Percentiles rank a stretch among this genome's conserved stretches.
phyloP scores from a whole-genome alignment of 164 flowering plant genomes.

The Tinospora cordifolia region DNA sequence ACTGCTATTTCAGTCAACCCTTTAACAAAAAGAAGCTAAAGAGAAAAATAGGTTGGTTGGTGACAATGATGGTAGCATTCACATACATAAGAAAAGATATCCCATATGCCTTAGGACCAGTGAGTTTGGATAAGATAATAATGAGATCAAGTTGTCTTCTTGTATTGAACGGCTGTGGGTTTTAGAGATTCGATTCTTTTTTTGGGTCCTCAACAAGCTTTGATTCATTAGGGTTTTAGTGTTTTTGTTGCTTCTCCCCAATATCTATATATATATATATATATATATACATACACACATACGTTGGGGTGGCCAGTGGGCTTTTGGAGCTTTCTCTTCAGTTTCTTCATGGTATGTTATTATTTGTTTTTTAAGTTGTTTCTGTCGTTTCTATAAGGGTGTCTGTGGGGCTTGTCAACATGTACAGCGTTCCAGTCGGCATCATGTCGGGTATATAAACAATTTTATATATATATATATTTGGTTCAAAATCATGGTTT shows the following conservation, averaged over 20 bases:
- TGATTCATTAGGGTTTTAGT: neutral
- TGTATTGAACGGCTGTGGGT: neutral
- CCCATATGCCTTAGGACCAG: neutral
- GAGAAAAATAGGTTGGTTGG: neutral
- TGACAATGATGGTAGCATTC: neutral
- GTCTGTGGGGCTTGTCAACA: conserved; percentile 1
- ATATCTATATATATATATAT: neutral
- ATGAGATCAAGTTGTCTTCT: neutral
- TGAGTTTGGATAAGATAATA: neutral
- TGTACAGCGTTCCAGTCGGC: conserved; percentile 1
- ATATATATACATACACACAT: too few relatives aligned
- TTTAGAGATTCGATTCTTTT: conserved; percentile 2
- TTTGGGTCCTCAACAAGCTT: neutral
- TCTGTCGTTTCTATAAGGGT: neutral
- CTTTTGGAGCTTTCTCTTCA: neutral
- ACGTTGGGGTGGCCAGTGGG: neutral
- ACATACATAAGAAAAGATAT: neutral
- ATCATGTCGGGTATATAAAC: neutral
- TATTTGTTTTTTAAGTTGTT: neutral
- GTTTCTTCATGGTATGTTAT: neutral
- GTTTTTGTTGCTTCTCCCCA: neutral
- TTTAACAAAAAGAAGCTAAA: neutral
- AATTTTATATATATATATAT: neutral
- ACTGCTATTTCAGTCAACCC: neutral
- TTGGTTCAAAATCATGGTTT: conserved; percentile 1